phyloP scores from a whole-genome alignment of 2,329 filamentous ascomycete species.

The Diplodia sapinea region DNA sequence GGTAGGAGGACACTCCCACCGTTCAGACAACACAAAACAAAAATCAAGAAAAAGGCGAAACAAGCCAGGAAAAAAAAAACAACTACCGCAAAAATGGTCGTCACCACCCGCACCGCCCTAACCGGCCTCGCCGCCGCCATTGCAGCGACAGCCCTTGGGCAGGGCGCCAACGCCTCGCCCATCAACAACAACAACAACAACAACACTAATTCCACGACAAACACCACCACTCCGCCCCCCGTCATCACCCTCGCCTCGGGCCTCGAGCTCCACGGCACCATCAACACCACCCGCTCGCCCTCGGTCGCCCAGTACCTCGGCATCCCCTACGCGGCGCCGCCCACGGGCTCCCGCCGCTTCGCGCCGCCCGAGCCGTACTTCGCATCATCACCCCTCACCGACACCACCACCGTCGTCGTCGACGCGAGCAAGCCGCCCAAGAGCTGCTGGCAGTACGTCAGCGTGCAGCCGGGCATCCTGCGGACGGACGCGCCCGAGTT shows the following conservation, averaged over 20 bases:
- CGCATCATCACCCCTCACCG: too few species aligned
- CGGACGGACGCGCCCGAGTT: slow-evolving; percentile 27
- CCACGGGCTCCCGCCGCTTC: slow-evolving; percentile 44
- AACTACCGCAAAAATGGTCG: not conserved
- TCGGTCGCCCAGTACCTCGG: slow-evolving; percentile 44
- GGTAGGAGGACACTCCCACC: not conserved
- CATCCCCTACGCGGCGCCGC: slow-evolving; percentile 46
- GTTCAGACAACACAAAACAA: not conserved
- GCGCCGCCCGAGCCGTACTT: slow-evolving; percentile 41
- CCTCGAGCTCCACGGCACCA: slow-evolving; percentile 12
- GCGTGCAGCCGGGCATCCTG: slow-evolving; percentile 34
- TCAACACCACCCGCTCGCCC: slow-evolving; percentile 38
- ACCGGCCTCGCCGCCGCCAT: too few species aligned
- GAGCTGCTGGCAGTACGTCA: slow-evolving; percentile 30
- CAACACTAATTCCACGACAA: not conserved
- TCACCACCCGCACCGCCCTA: slow-evolving; percentile 5
- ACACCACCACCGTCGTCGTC: slow-evolving; percentile 30
- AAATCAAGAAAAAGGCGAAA: too few species aligned
- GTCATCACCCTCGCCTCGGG: slow-evolving; percentile 4
- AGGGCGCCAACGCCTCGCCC: not conserved
- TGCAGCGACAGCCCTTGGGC: not conserved
- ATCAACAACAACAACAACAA: not conserved
- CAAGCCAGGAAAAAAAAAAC: too few species aligned
- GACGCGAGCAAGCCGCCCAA: slow-evolving; percentile 19
- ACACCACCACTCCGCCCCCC: not conserved